Percentiles rank a stretch among this genome's conserved stretches.
Evolutionary conservation across 1,284 basidiomycete species (phyloP).

Genomic region (Pyrrhoderma noxium): DNA sequence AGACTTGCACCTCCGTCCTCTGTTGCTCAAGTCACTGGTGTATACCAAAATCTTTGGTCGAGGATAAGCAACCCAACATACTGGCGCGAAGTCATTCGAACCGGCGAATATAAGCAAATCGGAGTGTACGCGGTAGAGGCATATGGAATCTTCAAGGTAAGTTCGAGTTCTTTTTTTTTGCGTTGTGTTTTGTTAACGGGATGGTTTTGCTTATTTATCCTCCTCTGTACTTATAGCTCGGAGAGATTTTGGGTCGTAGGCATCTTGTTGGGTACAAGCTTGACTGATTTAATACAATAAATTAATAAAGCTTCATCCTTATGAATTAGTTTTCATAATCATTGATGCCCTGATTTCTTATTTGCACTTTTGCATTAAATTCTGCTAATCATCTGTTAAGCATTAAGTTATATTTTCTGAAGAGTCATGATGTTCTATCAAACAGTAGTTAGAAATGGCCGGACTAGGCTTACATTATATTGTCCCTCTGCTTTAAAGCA

Average conservation of each 20-base stretch:
- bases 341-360: too few species aligned
- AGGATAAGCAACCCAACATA: conserved; percentile 60
- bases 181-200: background rate
- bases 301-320: conserved; percentile 1
- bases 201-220: background rate
- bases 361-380: too few species aligned
- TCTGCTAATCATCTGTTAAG: too few species aligned
- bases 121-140: conserved; percentile 86
- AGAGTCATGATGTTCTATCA: too few species aligned
- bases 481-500: too few species aligned
- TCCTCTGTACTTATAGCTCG: conserved; percentile 47
- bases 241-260: conserved; percentile 85
- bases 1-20: conserved; percentile 77
- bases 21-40: conserved; percentile 52
- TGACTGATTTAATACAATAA: conserved; percentile 30
- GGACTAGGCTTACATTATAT: too few species aligned
- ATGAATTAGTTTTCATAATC: too few species aligned
- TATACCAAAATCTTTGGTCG: conserved; percentile 70
- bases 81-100: conserved; percentile 63
- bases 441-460: too few species aligned
- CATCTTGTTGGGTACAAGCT: conserved; percentile 80
- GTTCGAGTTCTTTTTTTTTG: conserved; percentile 20
- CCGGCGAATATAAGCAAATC: conserved; percentile 73
- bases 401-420: too few species aligned
- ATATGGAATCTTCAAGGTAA: conserved; percentile 79